Evolutionary conservation across 768 basidiomycete genomes (phyloP).

Genomic region (Clitopilus passeckerianus): DNA sequence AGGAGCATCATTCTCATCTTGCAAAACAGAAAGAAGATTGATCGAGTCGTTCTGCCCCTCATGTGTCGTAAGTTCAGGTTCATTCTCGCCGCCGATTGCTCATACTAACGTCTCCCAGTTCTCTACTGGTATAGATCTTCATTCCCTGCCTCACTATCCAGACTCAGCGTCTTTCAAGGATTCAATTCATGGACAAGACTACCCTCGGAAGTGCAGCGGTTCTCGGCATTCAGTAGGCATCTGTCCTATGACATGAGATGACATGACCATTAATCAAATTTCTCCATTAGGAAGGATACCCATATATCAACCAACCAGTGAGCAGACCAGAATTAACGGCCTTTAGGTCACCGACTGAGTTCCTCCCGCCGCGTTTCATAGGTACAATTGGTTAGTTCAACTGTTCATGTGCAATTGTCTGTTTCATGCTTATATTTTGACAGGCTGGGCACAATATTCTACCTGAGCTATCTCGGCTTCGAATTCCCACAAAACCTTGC

Average conservation of each 20-base stretch:
- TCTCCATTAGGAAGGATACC: constrained; percentile 41
- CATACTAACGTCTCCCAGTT: constrained; percentile 24
- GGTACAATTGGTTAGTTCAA: constrained; percentile 56
- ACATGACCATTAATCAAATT: background rate
- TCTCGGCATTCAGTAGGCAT: constrained; percentile 58
- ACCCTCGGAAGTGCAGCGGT: constrained; percentile 66
- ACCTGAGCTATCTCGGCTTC: constrained; percentile 64
- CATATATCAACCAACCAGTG: constrained; percentile 65
- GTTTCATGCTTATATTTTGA: background rate
- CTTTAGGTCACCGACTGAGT: no score
- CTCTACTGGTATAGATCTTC: constrained; percentile 46
- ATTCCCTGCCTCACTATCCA: background rate
- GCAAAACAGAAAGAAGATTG: constrained; percentile 51
- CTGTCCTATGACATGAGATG: background rate
- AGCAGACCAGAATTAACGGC: constrained; percentile 11
- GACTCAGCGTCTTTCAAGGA: constrained; percentile 29
- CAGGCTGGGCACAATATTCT: constrained; percentile 76
- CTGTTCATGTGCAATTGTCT: background rate
- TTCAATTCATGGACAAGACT: constrained; percentile 80
- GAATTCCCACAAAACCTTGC: constrained; percentile 74
- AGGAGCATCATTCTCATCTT: background rate
- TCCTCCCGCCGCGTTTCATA: constrained; percentile 12
- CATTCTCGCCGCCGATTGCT: background rate
- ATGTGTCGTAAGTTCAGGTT: constrained; percentile 56
- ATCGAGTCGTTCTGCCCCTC: constrained; percentile 60